phyloP scores from a whole-genome alignment of 768 basidiomycete species.

The Pleurotus giganteus region DNA sequence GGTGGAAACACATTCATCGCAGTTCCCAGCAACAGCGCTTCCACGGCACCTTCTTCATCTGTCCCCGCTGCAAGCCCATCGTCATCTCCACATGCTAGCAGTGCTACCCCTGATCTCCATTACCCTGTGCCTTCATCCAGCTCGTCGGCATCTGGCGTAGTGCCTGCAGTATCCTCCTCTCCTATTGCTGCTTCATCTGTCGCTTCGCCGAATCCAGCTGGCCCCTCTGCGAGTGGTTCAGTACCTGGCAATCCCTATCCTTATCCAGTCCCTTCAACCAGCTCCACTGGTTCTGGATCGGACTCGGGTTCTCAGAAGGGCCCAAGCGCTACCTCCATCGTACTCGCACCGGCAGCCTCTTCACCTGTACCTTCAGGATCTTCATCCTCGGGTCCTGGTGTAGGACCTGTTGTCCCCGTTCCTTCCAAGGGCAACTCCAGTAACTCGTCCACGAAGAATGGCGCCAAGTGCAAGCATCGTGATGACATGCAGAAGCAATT shows the following conservation, averaged over 20 bases:
- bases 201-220: neutral
- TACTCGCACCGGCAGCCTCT: neutral
- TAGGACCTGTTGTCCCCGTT: neutral
- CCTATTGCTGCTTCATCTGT: neutral
- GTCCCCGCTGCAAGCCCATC: neutral
- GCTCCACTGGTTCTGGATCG: neutral
- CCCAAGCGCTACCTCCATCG: neutral
- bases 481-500: neutral
- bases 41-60: neutral
- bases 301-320: neutral
- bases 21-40: neutral
- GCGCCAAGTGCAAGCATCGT: slow-evolving; percentile 5
- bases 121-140: no score
- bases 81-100: no score
- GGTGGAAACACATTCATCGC: neutral
- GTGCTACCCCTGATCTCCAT: no score
- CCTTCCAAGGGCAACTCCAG: slow-evolving; percentile 4
- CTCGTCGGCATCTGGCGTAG: no score
- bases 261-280: neutral
- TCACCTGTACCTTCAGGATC: slow-evolving; percentile 8
- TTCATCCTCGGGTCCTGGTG: neutral
- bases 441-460: neutral
- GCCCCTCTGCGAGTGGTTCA: no score
- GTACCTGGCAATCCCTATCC: no score
- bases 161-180: no score